phyloP scores from a whole-genome alignment of 768 basidiomycete genomes.

The Rhodotorula paludigena region DNA sequence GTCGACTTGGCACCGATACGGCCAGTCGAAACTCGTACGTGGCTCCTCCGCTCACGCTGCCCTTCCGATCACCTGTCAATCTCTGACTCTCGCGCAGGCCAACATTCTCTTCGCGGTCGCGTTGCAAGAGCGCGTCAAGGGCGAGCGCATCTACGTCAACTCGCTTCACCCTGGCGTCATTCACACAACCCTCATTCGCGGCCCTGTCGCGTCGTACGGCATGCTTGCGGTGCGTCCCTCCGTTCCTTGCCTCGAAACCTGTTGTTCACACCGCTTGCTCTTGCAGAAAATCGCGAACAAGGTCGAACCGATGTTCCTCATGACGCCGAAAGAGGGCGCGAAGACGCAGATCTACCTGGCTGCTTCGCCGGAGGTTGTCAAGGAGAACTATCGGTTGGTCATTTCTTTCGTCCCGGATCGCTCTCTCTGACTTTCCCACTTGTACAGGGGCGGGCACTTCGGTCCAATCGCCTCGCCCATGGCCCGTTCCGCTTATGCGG shows the following conservation, averaged over 20 bases:
- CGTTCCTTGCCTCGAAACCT: not conserved
- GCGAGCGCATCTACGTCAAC: conserved; percentile 29
- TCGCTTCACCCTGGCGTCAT: conserved; percentile 18
- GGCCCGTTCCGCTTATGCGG: conserved; percentile 12
- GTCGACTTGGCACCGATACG: conserved; percentile 27
- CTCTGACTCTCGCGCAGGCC: not conserved
- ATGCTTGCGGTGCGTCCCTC: not conserved
- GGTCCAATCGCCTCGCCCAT: conserved; percentile 33
- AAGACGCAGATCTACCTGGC: conserved; percentile 42
- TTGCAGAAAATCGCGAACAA: not conserved
- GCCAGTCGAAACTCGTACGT: conserved; percentile 6
- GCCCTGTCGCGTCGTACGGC: conserved; percentile 1
- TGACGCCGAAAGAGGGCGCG: conserved; percentile 42
- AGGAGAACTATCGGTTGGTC: conserved; percentile 35
- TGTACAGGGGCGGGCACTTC: conserved; percentile 35
- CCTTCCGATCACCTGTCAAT: too few species aligned
- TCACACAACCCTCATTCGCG: conserved; percentile 19
- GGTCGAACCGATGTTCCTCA: not conserved
- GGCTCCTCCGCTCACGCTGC: too few species aligned
- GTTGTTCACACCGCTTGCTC: not conserved
- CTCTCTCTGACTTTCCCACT: not conserved
- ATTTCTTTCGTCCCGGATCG: not conserved
- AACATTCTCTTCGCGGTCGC: conserved; percentile 27
- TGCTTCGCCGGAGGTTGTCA: conserved; percentile 32
- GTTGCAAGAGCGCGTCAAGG: conserved; percentile 17